Evolutionary conservation across 768 basidiomycete species (phyloP).

Genomic region (Trametes punicea): DNA sequence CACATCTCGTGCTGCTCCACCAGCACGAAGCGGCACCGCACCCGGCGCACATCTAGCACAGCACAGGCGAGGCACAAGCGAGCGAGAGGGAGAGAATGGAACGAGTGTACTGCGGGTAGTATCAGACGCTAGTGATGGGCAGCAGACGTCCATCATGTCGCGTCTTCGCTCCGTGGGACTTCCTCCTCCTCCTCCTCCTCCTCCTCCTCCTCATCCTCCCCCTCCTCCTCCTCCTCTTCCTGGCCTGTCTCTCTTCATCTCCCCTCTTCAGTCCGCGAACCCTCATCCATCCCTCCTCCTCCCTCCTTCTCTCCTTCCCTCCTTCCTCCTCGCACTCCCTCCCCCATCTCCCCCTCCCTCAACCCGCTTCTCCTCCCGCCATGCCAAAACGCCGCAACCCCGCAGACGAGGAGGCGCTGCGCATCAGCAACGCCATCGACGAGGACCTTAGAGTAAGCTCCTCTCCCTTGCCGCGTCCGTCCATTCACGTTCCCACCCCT

Average conservation of each 20-base stretch:
- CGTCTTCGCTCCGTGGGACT: conserved; percentile 7
- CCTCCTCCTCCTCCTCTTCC: background rate
- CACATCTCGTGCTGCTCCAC: background rate
- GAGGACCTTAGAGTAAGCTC: conserved; percentile 23
- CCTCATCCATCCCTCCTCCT: background rate
- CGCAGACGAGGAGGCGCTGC: conserved; percentile 20
- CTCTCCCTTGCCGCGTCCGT: background rate
- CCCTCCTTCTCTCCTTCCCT: background rate
- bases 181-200: background rate
- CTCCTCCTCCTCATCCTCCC: background rate
- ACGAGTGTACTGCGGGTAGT: background rate
- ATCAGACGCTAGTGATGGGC: conserved; percentile 1
- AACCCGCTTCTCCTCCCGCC: background rate
- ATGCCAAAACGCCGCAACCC: conserved; percentile 16
- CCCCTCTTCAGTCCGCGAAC: background rate
- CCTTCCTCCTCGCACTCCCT: background rate
- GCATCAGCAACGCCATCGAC: conserved; percentile 24
- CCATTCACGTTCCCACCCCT: background rate
- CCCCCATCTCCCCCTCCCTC: background rate
- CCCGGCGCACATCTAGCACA: background rate
- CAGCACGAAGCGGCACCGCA: background rate
- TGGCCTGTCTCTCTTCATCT: background rate
- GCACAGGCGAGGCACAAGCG: background rate
- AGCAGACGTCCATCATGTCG: conserved; percentile 7
- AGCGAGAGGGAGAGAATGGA: background rate